Conservation (phyloP, 768 basidiomycete genomes). For the Filobasidium floriforme region DNA sequence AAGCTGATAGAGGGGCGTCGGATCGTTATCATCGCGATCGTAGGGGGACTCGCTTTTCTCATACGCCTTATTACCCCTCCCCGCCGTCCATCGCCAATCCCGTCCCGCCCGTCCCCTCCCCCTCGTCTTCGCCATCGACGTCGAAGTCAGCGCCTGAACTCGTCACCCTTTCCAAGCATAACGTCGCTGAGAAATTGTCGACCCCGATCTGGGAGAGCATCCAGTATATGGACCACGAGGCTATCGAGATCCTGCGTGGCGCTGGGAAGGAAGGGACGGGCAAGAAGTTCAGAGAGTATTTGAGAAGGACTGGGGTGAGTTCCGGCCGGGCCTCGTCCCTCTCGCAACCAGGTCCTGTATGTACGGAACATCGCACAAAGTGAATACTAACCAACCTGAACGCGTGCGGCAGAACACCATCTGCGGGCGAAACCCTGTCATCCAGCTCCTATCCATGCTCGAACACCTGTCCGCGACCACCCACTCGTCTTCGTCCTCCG, state of each 20-base stretch:
- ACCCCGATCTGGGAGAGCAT: conserved; percentile 75
- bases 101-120: conserved; percentile 32
- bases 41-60: conserved; percentile 42
- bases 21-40: not conserved
- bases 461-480: conserved; percentile 51
- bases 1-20: not conserved
- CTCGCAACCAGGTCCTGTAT: conserved; percentile 37
- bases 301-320: conserved; percentile 41
- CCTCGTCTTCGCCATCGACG: not conserved
- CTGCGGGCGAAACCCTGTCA: conserved; percentile 92
- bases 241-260: conserved; percentile 53
- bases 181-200: conserved; percentile 28
- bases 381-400: conserved; percentile 46
- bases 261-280: conserved; percentile 30
- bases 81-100: conserved; percentile 31
- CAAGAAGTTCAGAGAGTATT: conserved; percentile 38
- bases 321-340: conserved; percentile 45
- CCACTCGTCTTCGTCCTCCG: not conserved
- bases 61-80: conserved; percentile 40
- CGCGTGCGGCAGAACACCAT: conserved; percentile 89
- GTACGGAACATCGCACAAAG: conserved; percentile 58
- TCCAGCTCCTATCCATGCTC: conserved; percentile 76
- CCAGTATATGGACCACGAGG: conserved; percentile 73
- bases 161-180: conserved; percentile 41
- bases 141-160: conserved; percentile 52